A percentile compares a stretch with the other conserved stretches of the same genome.
Conservation (phyloP, 208 protist species). For the Plasmodiophora brassicae region DNA sequence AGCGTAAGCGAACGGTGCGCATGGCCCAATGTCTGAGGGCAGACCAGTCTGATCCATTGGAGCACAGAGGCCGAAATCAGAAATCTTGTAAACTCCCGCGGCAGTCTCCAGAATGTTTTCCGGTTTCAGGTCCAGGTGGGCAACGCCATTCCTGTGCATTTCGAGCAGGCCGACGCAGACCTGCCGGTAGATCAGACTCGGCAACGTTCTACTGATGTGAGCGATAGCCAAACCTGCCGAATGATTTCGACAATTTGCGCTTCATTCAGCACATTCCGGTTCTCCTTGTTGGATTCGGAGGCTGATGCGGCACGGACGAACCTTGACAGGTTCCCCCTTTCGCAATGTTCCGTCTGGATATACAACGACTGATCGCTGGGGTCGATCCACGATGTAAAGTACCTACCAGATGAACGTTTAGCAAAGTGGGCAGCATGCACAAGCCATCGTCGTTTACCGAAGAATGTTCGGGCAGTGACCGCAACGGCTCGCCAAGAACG, state of each 20-base stretch:
- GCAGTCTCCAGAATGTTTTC: background rate
- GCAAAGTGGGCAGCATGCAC: background rate
- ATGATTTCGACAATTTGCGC: background rate
- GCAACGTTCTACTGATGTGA: background rate
- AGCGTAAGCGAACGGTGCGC: background rate
- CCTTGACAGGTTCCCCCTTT: background rate
- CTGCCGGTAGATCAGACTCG: background rate
- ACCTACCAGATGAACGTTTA: background rate
- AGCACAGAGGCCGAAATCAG: constrained; percentile 1
- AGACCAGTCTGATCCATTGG: too few relatives aligned
- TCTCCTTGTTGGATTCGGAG: background rate
- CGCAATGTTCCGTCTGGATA: constrained; percentile 8
- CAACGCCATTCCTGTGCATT: background rate
- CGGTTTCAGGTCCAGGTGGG: background rate
- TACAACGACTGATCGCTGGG: background rate
- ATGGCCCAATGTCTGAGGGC: too few relatives aligned
- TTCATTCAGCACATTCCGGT: background rate
- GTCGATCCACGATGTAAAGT: constrained; percentile 16
- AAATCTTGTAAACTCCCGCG: background rate
- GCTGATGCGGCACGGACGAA: background rate
- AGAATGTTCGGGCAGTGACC: background rate
- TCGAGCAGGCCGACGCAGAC: background rate
- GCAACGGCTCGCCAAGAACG: background rate
- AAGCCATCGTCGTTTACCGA: background rate
- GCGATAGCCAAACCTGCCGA: background rate